Percentiles rank a stretch among this genome's conserved stretches.
Conservation (phyloP, 2,329 filamentous ascomycete genomes). For the Stenocarpella maydis region DNA sequence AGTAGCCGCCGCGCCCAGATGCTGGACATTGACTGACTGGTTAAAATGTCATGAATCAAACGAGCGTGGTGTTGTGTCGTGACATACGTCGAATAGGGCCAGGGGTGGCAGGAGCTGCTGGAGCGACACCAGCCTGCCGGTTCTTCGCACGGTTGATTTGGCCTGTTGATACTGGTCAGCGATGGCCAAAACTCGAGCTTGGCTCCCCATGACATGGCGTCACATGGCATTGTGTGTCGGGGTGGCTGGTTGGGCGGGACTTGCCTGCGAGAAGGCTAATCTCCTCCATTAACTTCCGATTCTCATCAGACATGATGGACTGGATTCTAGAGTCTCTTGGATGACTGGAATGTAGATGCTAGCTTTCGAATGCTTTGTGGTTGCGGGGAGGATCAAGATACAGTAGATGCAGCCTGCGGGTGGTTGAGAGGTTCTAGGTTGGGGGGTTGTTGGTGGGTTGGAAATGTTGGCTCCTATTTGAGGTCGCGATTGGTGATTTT, state of each 20-base stretch:
- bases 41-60: background rate
- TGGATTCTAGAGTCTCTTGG: too few species aligned
- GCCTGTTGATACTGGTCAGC: constrained; percentile 55
- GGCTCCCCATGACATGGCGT: background rate
- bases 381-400: background rate
- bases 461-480: background rate
- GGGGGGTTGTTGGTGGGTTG: background rate
- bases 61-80: constrained; percentile 20
- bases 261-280: constrained; percentile 62
- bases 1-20: constrained; percentile 36
- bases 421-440: background rate
- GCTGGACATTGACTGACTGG: background rate
- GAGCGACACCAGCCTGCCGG: constrained; percentile 57
- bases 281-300: constrained; percentile 61
- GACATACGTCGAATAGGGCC: constrained; percentile 49
- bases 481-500: too few species aligned
- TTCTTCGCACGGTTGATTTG: constrained; percentile 84
- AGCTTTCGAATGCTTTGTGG: background rate
- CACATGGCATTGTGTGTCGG: background rate
- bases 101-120: constrained; percentile 40
- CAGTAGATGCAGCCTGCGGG: too few species aligned
- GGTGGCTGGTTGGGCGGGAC: constrained; percentile 33
- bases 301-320: constrained; percentile 55
- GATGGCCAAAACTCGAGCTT: too few species aligned
- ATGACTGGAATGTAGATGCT: background rate